These are phyloP conservation scores for Aureobasidium mangrovei DNA, from an alignment of 2,329 filamentous ascomycete genomes.

Conservation along the genomic window DNA sequence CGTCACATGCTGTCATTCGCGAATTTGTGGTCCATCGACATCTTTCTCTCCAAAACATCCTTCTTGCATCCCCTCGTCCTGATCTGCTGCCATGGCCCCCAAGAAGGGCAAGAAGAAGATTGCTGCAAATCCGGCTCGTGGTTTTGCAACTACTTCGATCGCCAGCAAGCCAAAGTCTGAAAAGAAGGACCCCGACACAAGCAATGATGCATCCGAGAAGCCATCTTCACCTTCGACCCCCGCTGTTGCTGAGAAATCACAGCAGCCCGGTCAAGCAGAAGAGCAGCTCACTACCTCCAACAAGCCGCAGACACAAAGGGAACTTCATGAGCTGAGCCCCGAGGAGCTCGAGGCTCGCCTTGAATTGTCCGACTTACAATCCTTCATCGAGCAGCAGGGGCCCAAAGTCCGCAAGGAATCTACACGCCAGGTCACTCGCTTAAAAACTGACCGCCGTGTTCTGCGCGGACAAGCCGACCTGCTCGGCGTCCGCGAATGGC, in stretches of 20 bases:
- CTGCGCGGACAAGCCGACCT: slow-evolving; percentile 69
- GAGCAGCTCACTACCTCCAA: not conserved
- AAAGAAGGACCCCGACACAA: slow-evolving; percentile 20
- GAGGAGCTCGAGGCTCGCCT: slow-evolving; percentile 87
- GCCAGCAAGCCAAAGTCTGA: slow-evolving; percentile 58
- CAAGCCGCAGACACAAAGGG: slow-evolving; percentile 18
- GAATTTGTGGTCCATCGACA: not conserved
- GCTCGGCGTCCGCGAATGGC: slow-evolving; percentile 67
- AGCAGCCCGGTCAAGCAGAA: not conserved
- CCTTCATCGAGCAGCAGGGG: slow-evolving; percentile 76
- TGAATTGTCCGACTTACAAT: slow-evolving; percentile 81
- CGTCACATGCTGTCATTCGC: slow-evolving; percentile 9
- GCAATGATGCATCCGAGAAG: slow-evolving; percentile 21
- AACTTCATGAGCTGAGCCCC: slow-evolving; percentile 54
- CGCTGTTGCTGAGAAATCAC: slow-evolving; percentile 1
- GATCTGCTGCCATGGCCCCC: slow-evolving; percentile 2
- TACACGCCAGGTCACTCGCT: slow-evolving; percentile 62
- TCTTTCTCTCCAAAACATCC: not conserved
- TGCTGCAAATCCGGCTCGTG: slow-evolving; percentile 75
- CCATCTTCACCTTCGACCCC: slow-evolving; percentile 21
- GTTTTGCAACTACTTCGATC: slow-evolving; percentile 87
- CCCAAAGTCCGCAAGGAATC: slow-evolving; percentile 72
- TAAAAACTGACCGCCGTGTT: slow-evolving; percentile 78
- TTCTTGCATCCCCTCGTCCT: not conserved
- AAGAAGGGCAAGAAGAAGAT: slow-evolving; percentile 88